These are phyloP conservation scores for Limnanthes douglasii DNA, from an alignment of 345 rosid genomes.

Conservation along the genomic window DNA sequence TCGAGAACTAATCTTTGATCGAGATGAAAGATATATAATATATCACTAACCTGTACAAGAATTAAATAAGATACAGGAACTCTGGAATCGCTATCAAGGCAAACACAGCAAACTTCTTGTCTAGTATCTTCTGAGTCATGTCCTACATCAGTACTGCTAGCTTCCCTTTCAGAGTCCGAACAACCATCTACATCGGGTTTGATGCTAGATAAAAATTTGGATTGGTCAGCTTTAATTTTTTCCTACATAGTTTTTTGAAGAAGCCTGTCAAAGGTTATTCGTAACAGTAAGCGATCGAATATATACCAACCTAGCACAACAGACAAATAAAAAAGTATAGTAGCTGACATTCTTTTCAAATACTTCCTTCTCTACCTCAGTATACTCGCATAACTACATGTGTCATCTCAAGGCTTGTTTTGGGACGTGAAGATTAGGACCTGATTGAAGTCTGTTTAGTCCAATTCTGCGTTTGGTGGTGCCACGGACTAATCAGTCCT, in stretches of 20 bases:
- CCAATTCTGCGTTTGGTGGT: no score
- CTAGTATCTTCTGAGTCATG: slow-evolving; percentile 22
- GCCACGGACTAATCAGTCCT: no score
- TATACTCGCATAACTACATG: no score
- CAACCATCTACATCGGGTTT: slow-evolving; percentile 29
- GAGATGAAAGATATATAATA: no score
- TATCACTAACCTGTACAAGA: slow-evolving; percentile 68
- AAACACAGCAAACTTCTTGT: slow-evolving; percentile 75
- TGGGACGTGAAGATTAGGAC: no score
- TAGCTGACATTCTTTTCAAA: no score
- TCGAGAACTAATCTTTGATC: slow-evolving; percentile 7
- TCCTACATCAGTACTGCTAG: slow-evolving; percentile 19
- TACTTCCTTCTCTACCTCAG: no score
- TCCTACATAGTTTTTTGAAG: slow-evolving; percentile 61
- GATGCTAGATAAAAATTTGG: slow-evolving; percentile 66
- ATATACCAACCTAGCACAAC: no score
- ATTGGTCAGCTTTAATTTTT: slow-evolving; percentile 95
- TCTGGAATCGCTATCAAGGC: slow-evolving; percentile 65
- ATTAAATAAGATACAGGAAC: slow-evolving; percentile 66
- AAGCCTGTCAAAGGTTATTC: slow-evolving; percentile 4
- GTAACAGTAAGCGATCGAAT: background rate
- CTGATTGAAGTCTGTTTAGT: no score
- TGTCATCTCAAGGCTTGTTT: no score
- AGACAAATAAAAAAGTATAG: no score
- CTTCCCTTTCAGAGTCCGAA: slow-evolving; percentile 29